These are phyloP conservation scores for Aspergillus bertholletiae DNA, from an alignment of 495 filamentous ascomycete species.

Conservation along the genomic window DNA sequence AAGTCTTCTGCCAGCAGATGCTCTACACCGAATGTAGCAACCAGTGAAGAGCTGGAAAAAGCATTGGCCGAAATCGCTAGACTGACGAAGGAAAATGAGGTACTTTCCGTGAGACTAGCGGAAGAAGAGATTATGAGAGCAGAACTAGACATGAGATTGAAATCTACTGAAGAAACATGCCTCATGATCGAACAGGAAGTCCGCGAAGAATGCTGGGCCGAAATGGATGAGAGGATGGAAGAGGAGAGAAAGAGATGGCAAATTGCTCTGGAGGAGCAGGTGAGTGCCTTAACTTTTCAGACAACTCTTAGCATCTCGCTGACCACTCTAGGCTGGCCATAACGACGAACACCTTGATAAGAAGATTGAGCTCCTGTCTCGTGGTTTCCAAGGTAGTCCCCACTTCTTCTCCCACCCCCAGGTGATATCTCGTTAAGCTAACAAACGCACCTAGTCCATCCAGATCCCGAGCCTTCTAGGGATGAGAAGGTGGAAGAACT, in stretches of 20 bases:
- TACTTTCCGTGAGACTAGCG: constrained; percentile 48
- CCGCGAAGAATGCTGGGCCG: constrained; percentile 82
- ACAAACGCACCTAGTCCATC: constrained; percentile 35
- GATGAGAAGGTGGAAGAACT: constrained; percentile 38
- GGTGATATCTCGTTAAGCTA: not conserved
- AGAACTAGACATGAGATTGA: constrained; percentile 49
- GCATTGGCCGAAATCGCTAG: constrained; percentile 71
- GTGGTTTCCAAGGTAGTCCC: constrained; percentile 54
- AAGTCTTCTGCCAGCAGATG: constrained; percentile 40
- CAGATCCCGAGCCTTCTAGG: constrained; percentile 38
- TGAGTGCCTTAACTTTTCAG: constrained; percentile 31
- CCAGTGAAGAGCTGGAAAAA: constrained; percentile 68
- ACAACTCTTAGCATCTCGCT: constrained; percentile 4
- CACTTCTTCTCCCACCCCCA: too few relatives aligned
- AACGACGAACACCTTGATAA: constrained; percentile 81
- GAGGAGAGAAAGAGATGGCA: constrained; percentile 75
- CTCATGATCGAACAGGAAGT: constrained; percentile 76
- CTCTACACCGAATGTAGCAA: constrained; percentile 44
- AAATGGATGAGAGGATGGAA: constrained; percentile 77
- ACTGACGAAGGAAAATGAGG: constrained; percentile 71
- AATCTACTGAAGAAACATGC: constrained; percentile 63
- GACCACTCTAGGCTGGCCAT: constrained; percentile 42
- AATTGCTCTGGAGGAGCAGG: constrained; percentile 67
- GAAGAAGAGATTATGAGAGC: constrained; percentile 62
- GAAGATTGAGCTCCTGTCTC: constrained; percentile 83